Evolutionary conservation across 495 filamentous ascomycete genomes (phyloP), one percentile per base, ranked within the genome.

Genomic region (Bathelium albidoporum): DNA sequence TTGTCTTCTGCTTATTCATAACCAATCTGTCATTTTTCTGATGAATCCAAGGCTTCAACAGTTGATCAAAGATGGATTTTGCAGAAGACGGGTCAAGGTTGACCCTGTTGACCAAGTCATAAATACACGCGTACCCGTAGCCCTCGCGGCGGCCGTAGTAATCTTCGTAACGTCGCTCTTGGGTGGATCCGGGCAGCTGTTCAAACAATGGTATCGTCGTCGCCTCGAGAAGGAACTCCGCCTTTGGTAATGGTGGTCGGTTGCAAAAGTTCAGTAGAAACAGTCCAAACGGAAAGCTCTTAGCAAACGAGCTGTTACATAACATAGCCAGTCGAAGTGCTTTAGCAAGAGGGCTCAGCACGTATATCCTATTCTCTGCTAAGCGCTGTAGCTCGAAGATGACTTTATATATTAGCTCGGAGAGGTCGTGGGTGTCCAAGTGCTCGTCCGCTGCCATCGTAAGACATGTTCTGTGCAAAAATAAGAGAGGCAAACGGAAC

Each of bases 1-100:
- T 60, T 36, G 65, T 72, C 61, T 80, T 81, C 77, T 75, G 80
- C 53, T 75, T 73, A 60, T 67, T 76, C 34, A 77, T 72, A 10
- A 76, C 71, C 2, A 76, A 74, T 49, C 73, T 70, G 32, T 73
- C 71, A 0, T 59, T 53, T 61, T 68, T 73, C 55, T 81, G 78
- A 14, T 67, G 53, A 18, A 43, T 62, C 79, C 79, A 81, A 11
- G 72, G 73, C 14, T 67, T 32, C 18, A 77, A 63, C 1, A 81
- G 58, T 18, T 62, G 63, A 24, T 75, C 60, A n/a, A 79, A 52
- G 5, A 78, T 59, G 4, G 58, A 24, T 36, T 65, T 63, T 1
- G 64, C 65, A 41, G 73, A 58, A 3, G 49, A 52, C 1, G 64
- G 58, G 28, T 74, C 64, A n/a, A 26, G 12, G 28, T 69, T 66